Evolutionary conservation across 2,329 filamentous ascomycete genomes (phyloP), one percentile per base, ranked within the genome.

Genomic region (Alternaria ethzedia): DNA sequence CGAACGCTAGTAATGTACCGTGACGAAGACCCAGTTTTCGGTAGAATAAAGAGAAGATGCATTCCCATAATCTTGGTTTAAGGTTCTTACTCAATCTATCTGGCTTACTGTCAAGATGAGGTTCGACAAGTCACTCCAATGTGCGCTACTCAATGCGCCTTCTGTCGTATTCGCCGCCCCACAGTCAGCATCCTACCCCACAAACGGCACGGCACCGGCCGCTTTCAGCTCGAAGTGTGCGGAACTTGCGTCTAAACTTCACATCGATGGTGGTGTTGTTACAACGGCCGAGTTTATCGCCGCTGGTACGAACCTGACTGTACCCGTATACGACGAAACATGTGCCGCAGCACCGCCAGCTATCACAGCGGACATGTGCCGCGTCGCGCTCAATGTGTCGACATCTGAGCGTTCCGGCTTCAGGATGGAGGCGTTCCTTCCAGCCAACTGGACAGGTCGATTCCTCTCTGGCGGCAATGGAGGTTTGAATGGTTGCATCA

Each of bases 381-480:
- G 82, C 9, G 68, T 83, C n/a, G 71, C 75, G 5, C 75, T 82
- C 49, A 75, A 80, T 51, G 79, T 82, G 4, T 70, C 78, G 9
- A 83, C 82, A 1, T 79, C 78, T 6, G 70, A 75, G 23, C 73
- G 77, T 44, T 82, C 78, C 15, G 80, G 79, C 10, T 80, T 83
- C 61, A 79, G 72, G 8, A 78, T 83, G 72, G 82, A 84, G 68
- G 79, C 81, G 12, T 84, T 82, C 82, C 68, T 84, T 21, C 82
- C 82, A 13, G 73, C 70, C 5, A 78, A 78, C 51, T 82, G 80
- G 78, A 81, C 75, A 11, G 80, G 80, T 1, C 73, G 81, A 6
- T 81, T 81, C 59, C 36, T 74, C 10, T 69, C 70, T 28, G 60
- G 50, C 17, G 67, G 81, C 5, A 83, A 83, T 62, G 81, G 81